Percentiles rank a stretch among this genome's conserved stretches.
phyloP scores from a whole-genome alignment of 192 early-diverging fungal genomes.

The Umbelopsis sp. region DNA sequence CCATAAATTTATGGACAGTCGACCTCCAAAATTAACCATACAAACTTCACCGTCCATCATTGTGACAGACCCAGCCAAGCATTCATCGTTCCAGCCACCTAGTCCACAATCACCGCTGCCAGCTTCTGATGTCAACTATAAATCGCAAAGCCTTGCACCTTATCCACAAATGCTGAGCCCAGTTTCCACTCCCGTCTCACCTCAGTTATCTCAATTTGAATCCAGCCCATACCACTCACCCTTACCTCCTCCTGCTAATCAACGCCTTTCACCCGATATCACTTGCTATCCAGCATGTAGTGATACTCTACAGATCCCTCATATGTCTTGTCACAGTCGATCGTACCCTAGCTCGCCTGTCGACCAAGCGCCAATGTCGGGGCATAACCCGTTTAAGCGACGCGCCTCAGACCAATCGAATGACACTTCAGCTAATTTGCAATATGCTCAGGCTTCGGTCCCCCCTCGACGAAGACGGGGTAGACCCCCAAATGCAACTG shows the following conservation, averaged over 20 bases:
- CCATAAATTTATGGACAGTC: background rate
- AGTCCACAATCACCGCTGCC: constrained; percentile 8
- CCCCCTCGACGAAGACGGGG: constrained; percentile 27
- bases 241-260: background rate
- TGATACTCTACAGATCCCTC: background rate
- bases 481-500: constrained; percentile 27
- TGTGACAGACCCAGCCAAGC: background rate
- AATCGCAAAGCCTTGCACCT: background rate
- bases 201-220: background rate
- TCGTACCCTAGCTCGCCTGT: constrained; percentile 3
- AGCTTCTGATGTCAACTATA: background rate
- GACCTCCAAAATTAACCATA: background rate
- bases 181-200: constrained; percentile 4
- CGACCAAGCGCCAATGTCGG: background rate
- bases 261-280: background rate
- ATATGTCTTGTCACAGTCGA: background rate
- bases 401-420: constrained; percentile 1
- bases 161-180: background rate
- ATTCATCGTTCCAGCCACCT: constrained; percentile 1
- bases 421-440: background rate
- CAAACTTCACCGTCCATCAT: constrained; percentile 3
- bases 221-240: background rate
- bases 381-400: constrained; percentile 4
- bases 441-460: background rate
- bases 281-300: background rate